Evolutionary conservation across 2,329 filamentous ascomycete genomes (phyloP).

Genomic region (Aspergillus proliferans): DNA sequence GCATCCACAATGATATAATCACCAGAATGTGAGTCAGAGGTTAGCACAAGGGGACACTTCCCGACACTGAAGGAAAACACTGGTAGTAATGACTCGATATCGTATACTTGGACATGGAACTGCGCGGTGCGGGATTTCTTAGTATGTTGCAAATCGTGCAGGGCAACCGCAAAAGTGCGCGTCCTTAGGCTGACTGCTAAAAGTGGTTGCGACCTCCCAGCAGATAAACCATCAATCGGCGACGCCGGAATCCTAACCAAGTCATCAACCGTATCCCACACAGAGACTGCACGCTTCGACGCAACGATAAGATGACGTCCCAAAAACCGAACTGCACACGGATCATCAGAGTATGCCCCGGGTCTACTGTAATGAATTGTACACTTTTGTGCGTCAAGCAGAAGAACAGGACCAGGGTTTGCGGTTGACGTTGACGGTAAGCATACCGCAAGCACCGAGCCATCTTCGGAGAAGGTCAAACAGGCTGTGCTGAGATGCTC

Average conservation of each 20-base stretch:
- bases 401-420: conserved; percentile 59
- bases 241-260: conserved; percentile 62
- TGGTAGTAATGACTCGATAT: conserved; percentile 53
- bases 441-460: conserved; percentile 68
- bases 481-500: conserved; percentile 50
- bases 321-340: conserved; percentile 65
- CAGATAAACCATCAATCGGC: conserved; percentile 29
- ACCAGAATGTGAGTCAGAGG: conserved; percentile 57
- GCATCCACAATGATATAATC: conserved; percentile 73
- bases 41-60: conserved; percentile 58
- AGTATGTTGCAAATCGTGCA: conserved; percentile 27
- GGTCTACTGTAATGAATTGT: conserved; percentile 60
- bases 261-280: conserved; percentile 81
- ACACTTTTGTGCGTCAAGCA: conserved; percentile 69
- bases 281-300: conserved; percentile 60
- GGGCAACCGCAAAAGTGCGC: conserved; percentile 60
- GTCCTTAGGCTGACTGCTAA: conserved; percentile 65
- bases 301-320: conserved; percentile 69
- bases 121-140: conserved; percentile 42
- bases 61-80: conserved; percentile 52
- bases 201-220: conserved; percentile 15
- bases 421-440: conserved; percentile 34
- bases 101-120: conserved; percentile 59
- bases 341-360: conserved; percentile 58
- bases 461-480: conserved; percentile 75